Base-by-base conservation (phyloP, 2,329 filamentous ascomycete genomes). In the Fusarium annulatum region DNA sequence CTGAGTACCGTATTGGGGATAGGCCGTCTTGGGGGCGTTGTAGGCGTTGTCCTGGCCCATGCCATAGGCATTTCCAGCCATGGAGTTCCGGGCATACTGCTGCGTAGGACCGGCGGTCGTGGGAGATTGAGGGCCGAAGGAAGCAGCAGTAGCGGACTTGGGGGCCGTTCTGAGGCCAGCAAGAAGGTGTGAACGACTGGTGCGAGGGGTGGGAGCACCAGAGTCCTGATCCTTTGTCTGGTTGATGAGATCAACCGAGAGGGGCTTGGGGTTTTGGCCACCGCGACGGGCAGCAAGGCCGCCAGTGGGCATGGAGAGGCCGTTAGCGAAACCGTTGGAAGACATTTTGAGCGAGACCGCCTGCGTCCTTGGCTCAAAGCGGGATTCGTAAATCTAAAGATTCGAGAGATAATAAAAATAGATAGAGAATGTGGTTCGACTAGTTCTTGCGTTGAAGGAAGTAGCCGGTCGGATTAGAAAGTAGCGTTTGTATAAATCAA, bases 331-430 rank as follows among this genome's bases (percentile, higher is more conserved):
- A 84, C 92, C 89, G 88, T 92, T 94, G 88, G 94, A 96, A 87
- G 94, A 94, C 96, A 98, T 98, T 90, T 97, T 97, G 95, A 96
- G 95, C 93, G 88, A 97, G 94, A 96, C 95, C 94, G 90, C 96
- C 96, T 90, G 96, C 92, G 96, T 97, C 93, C 92, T 97, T 92
- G 77, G 84, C 85, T 88, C 86, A 85, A 75, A 69, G 71, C 69
- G 46, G 69, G 67, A 55, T 71, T 71, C 64, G 65, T 69, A 67
- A 33, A 64, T 73, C 51, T 61, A 48, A 61, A 65, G 49, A 68
- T 62, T 64, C 19, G 61, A 67, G 61, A 51, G 59, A 67, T 58
- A 65, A 64, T 52, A 52, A 42, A 48, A 60, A 57, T 64, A 61
- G 68, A 68, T 46, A 79, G 71, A 72, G 76, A 77, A 72, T 55